A percentile compares a stretch with the other conserved stretches of the same genome.
Evolutionary conservation across 2,329 filamentous ascomycete genomes (phyloP).

Genomic region (Colletotrichum cuscutae): DNA sequence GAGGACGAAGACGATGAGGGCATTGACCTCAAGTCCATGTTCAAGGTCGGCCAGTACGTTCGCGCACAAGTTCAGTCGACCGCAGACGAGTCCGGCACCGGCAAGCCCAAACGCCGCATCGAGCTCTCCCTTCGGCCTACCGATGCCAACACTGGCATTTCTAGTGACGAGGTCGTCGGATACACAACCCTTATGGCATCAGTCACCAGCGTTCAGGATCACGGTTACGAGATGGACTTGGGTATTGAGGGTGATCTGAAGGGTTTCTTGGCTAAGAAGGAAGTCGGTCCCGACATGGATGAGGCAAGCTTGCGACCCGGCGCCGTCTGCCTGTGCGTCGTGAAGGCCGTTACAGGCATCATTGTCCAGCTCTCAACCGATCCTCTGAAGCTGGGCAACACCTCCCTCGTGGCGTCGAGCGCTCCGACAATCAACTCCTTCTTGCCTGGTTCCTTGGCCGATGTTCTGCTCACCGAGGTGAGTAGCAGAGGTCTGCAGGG

Average conservation of each 20-base stretch:
- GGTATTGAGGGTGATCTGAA: constrained; percentile 74
- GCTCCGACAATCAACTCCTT: constrained; percentile 91
- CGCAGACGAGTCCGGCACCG: constrained; percentile 68
- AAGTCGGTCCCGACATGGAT: constrained; percentile 74
- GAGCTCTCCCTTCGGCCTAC: constrained; percentile 86
- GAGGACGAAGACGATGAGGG: constrained; percentile 63
- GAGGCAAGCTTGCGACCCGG: constrained; percentile 82
- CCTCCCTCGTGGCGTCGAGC: constrained; percentile 73
- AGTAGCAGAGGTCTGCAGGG: constrained; percentile 81
- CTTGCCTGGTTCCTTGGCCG: constrained; percentile 89
- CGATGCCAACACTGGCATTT: constrained; percentile 80
- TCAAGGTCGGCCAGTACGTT: constrained; percentile 87
- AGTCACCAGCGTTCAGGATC: constrained; percentile 92
- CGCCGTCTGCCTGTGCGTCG: constrained; percentile 84
- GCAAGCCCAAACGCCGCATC: constrained; percentile 81
- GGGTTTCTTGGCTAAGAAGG: constrained; percentile 87
- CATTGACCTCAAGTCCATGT: constrained; percentile 79
- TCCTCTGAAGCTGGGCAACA: constrained; percentile 73
- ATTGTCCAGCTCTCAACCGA: constrained; percentile 88
- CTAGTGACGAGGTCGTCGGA: constrained; percentile 76
- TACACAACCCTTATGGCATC: constrained; percentile 88
- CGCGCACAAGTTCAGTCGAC: constrained; percentile 86
- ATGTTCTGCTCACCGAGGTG: constrained; percentile 83
- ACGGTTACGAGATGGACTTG: constrained; percentile 93
- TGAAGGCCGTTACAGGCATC: constrained; percentile 81